These are phyloP conservation scores for Zasmidium angulare DNA, from an alignment of 2,329 filamentous ascomycete genomes.

Conservation along the genomic window DNA sequence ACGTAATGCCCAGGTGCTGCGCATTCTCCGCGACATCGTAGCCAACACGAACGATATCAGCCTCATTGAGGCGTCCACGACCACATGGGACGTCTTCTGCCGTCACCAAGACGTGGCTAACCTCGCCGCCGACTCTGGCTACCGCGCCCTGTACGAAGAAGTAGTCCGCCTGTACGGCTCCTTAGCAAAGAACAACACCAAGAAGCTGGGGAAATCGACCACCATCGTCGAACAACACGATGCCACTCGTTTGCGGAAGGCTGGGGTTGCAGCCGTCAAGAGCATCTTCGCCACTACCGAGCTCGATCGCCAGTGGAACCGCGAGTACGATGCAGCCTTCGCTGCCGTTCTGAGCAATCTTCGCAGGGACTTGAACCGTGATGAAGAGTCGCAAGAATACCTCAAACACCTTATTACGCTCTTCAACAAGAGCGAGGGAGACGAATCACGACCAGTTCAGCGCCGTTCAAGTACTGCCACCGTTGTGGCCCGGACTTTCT, in stretches of 20 bases:
- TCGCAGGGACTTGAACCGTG: constrained; percentile 58
- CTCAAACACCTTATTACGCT: constrained; percentile 68
- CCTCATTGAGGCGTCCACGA: constrained; percentile 86
- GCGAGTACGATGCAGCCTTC: constrained; percentile 73
- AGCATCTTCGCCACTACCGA: constrained; percentile 73
- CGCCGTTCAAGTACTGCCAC: constrained; percentile 79
- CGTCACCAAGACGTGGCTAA: constrained; percentile 82
- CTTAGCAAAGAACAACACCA: constrained; percentile 63
- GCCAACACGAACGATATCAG: constrained; percentile 77
- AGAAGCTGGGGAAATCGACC: constrained; percentile 34
- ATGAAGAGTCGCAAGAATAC: constrained; percentile 57
- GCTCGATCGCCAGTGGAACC: constrained; percentile 29
- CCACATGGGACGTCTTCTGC: constrained; percentile 86
- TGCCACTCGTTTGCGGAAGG: constrained; percentile 61
- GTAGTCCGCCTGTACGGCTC: constrained; percentile 77
- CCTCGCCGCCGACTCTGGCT: constrained; percentile 81
- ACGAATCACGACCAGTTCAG: constrained; percentile 63
- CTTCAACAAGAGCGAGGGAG: constrained; percentile 65
- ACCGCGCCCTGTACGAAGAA: constrained; percentile 77
- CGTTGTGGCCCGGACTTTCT: constrained; percentile 62
- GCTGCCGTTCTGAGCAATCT: constrained; percentile 86
- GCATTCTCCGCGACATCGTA: constrained; percentile 79
- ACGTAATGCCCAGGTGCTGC: constrained; percentile 63
- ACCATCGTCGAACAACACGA: constrained; percentile 60
- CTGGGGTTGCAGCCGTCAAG: constrained; percentile 68